Base-by-base conservation (phyloP, 2,329 filamentous ascomycete species). In the Orbilia brochopaga region DNA sequence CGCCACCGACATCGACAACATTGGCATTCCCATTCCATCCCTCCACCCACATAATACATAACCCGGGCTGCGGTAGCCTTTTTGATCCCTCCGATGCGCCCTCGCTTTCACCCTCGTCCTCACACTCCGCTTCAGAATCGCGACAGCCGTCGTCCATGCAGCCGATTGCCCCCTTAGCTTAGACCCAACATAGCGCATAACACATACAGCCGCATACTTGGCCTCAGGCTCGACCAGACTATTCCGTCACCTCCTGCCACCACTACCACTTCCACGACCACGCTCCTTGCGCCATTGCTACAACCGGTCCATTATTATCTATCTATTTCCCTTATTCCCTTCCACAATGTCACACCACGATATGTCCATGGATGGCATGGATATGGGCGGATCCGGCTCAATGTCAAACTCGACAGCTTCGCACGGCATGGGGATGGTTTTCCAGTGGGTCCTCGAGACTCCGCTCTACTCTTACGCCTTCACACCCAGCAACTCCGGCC, bases 391-490 rank as follows among this genome's bases (percentile, higher is more conserved):
- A n/a, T n/a, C n/a, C 44, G 24, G 59, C 40, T 17, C 30, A 17
- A 32, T 55, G 1, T 48, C 48, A 30, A 10, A 23, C 4, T 17
- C 40, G 21, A 19, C 27, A 54, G 63, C 23, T 40, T 64, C 56
- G 51, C 73, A 73, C 57, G 37, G 17, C 30, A 86, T 86, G 85
- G 76, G 78, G 51, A 86, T 85, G 84, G 80, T 81, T 72, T 94
- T 94, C 83, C 87, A 87, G 75, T 86, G 83, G 74, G 81, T 82
- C 64, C 85, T 85, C 52, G 80, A 78, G 62, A 90, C 88, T 0
- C 83, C 88, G 1, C 83, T 91, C 51, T 91, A 84, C 81, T 88
- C 90, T 15, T 79, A 80, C 21, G 79, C 82, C 58, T 97, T 92
- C 91, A 89, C 89, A 1, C 93, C 93, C 3, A 80, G 78, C 27